A percentile compares a stretch with the other conserved stretches of the same genome.
Conservation (phyloP, 768 basidiomycete genomes). For the Clavaria fumosa region DNA sequence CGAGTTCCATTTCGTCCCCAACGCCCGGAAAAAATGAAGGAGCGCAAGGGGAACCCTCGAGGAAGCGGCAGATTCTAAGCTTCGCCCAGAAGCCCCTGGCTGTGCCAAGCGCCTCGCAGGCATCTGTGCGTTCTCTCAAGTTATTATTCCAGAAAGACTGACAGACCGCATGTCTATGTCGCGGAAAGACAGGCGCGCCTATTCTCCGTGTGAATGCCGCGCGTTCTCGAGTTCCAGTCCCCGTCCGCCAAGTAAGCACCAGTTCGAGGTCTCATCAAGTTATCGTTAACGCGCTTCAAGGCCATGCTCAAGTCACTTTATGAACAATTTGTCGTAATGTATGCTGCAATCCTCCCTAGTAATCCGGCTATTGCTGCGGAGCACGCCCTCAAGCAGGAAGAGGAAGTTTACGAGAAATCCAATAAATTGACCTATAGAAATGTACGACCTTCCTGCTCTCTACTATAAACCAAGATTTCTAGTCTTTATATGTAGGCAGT, state of each 20-base stretch:
- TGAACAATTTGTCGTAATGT: conserved; percentile 57
- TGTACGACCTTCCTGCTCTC: conserved; percentile 25
- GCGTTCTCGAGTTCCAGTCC: conserved; percentile 54
- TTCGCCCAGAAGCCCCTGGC: conserved; percentile 27
- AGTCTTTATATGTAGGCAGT: conserved; percentile 24
- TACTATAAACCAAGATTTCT: not conserved
- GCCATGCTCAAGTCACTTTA: conserved; percentile 62
- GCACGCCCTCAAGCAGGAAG: conserved; percentile 72
- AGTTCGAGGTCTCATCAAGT: not conserved
- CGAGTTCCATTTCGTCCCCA: no score
- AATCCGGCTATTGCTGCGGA: conserved; percentile 54
- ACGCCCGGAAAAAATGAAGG: conserved; percentile 11
- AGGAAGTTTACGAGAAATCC: conserved; percentile 58
- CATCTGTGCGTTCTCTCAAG: conserved; percentile 17
- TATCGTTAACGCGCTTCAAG: conserved; percentile 19
- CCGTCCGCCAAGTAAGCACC: conserved; percentile 49
- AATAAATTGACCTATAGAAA: conserved; percentile 74
- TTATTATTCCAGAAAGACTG: not conserved
- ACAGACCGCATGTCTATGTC: not conserved
- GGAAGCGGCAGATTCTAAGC: conserved; percentile 47
- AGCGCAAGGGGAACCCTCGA: conserved; percentile 33
- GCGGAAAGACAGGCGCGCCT: conserved; percentile 40
- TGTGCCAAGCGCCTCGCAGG: conserved; percentile 24
- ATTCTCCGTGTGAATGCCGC: conserved; percentile 50
- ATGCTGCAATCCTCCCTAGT: conserved; percentile 35